Percentiles rank a stretch among this genome's conserved stretches.
These are phyloP conservation scores for Lepidopterella palustris DNA, from an alignment of 495 filamentous ascomycete genomes.

Conservation along the genomic window DNA sequence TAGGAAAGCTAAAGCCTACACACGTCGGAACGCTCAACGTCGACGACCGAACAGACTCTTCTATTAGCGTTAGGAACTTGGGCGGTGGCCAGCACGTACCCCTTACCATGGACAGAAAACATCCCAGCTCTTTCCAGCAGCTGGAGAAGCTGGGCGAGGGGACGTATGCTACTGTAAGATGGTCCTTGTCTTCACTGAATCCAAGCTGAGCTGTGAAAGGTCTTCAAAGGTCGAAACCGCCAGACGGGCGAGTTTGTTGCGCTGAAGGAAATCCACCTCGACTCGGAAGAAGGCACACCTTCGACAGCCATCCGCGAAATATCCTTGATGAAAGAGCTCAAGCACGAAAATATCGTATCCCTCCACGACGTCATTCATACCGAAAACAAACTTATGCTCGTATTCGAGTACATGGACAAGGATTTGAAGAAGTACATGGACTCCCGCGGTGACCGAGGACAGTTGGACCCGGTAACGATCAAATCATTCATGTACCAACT, in stretches of 20 bases:
- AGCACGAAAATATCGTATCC: slow-evolving; percentile 92
- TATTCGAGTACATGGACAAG: slow-evolving; percentile 88
- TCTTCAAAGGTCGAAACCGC: slow-evolving; percentile 43
- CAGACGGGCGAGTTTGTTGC: slow-evolving; percentile 56
- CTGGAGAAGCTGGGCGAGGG: slow-evolving; percentile 97
- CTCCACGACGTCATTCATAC: slow-evolving; percentile 87
- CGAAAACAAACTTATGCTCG: slow-evolving; percentile 91
- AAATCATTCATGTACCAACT: slow-evolving; percentile 99
- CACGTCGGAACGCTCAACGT: slow-evolving; percentile 38
- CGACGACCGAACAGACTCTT: slow-evolving; percentile 36
- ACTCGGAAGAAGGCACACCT: slow-evolving; percentile 94
- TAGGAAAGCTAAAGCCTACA: slow-evolving; percentile 33
- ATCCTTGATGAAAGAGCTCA: slow-evolving; percentile 88
- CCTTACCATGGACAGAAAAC: slow-evolving; percentile 65
- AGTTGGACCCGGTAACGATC: slow-evolving; percentile 78
- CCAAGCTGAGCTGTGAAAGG: slow-evolving; percentile 24
- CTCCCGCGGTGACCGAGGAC: slow-evolving; percentile 85
- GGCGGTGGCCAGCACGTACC: slow-evolving; percentile 32
- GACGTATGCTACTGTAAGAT: slow-evolving; percentile 87
- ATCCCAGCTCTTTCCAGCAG: slow-evolving; percentile 96
- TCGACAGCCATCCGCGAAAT: slow-evolving; percentile 94
- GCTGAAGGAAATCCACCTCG: slow-evolving; percentile 96
- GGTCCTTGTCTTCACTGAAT: neutral
- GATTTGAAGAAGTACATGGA: slow-evolving; percentile 98
- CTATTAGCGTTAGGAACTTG: slow-evolving; percentile 35